Percentiles rank a stretch among this genome's conserved stretches.
Evolutionary conservation across 805 yeast genomes (phyloP).

Genomic region (Starmerella asiatica): DNA sequence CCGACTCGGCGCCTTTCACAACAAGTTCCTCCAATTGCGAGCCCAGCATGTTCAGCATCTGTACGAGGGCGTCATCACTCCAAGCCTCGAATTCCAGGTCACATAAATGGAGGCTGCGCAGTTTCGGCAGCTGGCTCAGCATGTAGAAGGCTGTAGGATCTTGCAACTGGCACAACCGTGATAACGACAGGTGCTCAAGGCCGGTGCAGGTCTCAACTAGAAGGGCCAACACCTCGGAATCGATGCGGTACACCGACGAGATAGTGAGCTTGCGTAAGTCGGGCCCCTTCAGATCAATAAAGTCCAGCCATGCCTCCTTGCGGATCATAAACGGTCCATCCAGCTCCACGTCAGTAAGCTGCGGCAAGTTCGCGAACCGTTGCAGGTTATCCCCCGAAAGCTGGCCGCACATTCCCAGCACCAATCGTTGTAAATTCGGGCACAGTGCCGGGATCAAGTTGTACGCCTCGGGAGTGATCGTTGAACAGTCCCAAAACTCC

Average conservation of each 20-base stretch:
- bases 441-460: constrained; percentile 63
- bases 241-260: constrained; percentile 71
- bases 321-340: constrained; percentile 86
- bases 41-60: constrained; percentile 41
- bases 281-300: constrained; percentile 46
- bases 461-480: constrained; percentile 50
- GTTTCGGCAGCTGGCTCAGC: constrained; percentile 41
- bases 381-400: constrained; percentile 61
- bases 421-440: constrained; percentile 53
- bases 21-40: constrained; percentile 42
- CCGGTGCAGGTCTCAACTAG: constrained; percentile 46
- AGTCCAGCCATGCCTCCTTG: constrained; percentile 62
- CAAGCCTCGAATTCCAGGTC: constrained; percentile 52
- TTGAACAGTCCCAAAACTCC: constrained; percentile 89
- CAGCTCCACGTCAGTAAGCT: constrained; percentile 43
- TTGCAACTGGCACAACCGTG: constrained; percentile 60
- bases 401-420: constrained; percentile 86
- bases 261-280: constrained; percentile 48
- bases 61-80: constrained; percentile 54
- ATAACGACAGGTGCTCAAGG: constrained; percentile 45
- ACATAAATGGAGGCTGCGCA: constrained; percentile 50
- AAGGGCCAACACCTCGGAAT: constrained; percentile 48
- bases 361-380: constrained; percentile 45
- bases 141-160: constrained; percentile 45
- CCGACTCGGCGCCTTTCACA: constrained; percentile 57